A percentile compares a stretch with the other conserved stretches of the same genome.
Conservation (phyloP, 805 yeast species). For the Saccharomycopsis fermentans region DNA sequence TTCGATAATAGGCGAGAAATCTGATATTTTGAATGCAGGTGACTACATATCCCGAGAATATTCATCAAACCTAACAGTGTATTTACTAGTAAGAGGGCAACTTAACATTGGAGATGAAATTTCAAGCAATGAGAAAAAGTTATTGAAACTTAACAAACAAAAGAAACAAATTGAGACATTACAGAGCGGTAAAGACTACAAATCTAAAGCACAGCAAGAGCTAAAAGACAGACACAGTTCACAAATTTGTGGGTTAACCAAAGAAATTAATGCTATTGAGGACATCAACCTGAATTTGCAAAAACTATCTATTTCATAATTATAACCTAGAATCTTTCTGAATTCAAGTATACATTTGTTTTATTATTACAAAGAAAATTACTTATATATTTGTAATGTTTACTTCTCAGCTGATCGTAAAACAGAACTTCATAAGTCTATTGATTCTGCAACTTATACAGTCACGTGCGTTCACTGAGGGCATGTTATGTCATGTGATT, state of each 20-base stretch:
- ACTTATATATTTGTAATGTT: too few relatives aligned
- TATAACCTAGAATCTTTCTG: not conserved
- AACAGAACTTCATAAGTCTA: too few relatives aligned
- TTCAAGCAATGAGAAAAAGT: conserved; percentile 66
- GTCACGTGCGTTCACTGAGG: not conserved
- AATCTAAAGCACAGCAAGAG: conserved; percentile 69
- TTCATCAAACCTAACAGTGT: conserved; percentile 1
- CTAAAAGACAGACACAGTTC: conserved; percentile 5
- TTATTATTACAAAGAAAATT: too few relatives aligned
- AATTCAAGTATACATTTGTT: too few relatives aligned
- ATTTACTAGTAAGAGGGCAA: conserved; percentile 85
- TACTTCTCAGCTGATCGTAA: too few relatives aligned
- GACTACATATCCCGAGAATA: conserved; percentile 3
- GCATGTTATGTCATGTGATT: not conserved
- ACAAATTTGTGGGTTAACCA: not conserved
- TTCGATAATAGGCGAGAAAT: not conserved
- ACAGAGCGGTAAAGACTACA: conserved; percentile 64
- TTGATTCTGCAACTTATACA: too few relatives aligned
- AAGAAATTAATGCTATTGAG: conserved; percentile 1
- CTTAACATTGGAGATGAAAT: conserved; percentile 89
- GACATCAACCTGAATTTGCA: not conserved
- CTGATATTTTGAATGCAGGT: conserved; percentile 4
- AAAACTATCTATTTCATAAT: not conserved
- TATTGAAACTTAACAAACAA: conserved; percentile 52
- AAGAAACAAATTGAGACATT: conserved; percentile 44